These are phyloP conservation scores for Leersia perrieri DNA, from an alignment of 176 grass and related monocot species.

Conservation along the genomic window DNA sequence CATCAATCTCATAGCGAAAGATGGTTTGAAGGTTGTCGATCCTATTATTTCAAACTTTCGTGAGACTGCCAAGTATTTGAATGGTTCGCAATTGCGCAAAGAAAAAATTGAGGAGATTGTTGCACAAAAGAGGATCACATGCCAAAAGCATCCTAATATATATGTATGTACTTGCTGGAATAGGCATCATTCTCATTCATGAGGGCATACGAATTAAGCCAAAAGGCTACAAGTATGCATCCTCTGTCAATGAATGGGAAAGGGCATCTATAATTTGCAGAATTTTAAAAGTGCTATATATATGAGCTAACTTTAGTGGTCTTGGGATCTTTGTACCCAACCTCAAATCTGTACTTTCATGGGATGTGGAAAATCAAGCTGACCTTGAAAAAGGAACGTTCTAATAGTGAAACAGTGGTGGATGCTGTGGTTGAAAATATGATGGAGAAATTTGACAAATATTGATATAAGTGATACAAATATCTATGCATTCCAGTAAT, in stretches of 20 bases:
- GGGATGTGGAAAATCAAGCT: constrained; percentile 12
- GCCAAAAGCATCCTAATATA: too few relatives aligned
- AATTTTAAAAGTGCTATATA: neutral
- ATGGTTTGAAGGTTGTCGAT: neutral
- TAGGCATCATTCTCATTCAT: neutral
- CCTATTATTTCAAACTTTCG: neutral
- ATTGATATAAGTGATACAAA: neutral
- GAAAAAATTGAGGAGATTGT: neutral
- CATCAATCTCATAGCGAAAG: neutral
- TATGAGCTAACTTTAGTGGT: neutral
- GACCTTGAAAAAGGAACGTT: neutral
- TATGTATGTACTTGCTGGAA: too few relatives aligned
- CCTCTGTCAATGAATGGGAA: neutral
- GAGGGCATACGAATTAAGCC: neutral
- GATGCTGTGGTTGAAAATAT: neutral
- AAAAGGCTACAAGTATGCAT: neutral
- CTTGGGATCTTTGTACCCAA: neutral
- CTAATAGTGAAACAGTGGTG: neutral
- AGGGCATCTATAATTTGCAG: neutral
- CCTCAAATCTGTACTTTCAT: constrained; percentile 17
- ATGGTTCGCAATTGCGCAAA: neutral
- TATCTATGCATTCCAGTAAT: neutral
- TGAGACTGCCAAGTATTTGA: neutral
- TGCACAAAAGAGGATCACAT: neutral
- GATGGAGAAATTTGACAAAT: neutral